A percentile compares a stretch with the other conserved stretches of the same genome.
Evolutionary conservation across 139 green algal species (phyloP).

Genomic region (Gonium pectorale): DNA sequence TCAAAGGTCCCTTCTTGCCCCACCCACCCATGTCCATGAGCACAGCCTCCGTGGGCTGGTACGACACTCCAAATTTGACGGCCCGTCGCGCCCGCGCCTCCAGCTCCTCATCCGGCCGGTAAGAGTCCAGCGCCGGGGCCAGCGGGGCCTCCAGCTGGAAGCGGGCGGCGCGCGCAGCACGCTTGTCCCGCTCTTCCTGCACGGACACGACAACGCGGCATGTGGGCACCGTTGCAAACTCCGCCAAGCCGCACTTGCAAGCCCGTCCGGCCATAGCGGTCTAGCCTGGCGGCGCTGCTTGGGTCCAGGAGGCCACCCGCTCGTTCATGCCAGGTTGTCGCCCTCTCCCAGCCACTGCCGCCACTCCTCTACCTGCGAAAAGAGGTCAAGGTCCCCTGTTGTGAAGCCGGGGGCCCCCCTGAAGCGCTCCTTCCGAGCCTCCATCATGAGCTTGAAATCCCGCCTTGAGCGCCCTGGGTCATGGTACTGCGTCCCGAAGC

Average conservation of each 20-base stretch:
- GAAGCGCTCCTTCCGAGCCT: constrained; percentile 47
- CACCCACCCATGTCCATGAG: constrained; percentile 76
- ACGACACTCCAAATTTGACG: constrained; percentile 75
- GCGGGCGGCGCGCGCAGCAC: constrained; percentile 61
- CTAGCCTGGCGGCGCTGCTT: too few relatives aligned
- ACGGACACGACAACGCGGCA: too few relatives aligned
- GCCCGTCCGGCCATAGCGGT: too few relatives aligned
- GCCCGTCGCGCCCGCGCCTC: constrained; percentile 68
- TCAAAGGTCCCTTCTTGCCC: too few relatives aligned
- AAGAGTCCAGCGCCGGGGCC: not conserved
- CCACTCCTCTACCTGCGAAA: constrained; percentile 66
- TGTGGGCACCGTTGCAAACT: too few relatives aligned
- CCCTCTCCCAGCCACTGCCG: too few relatives aligned
- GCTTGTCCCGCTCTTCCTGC: constrained; percentile 81
- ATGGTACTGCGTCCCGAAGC: constrained; percentile 69
- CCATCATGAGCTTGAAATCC: constrained; percentile 62
- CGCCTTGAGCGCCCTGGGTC: constrained; percentile 57
- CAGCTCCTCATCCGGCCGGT: constrained; percentile 56
- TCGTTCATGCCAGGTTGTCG: too few relatives aligned
- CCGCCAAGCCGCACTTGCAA: too few relatives aligned
- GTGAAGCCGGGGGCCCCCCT: constrained; percentile 61
- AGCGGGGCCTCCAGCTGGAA: constrained; percentile 37
- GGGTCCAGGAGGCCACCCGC: too few relatives aligned
- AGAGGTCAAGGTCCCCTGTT: constrained; percentile 78
- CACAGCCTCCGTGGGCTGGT: constrained; percentile 64